A percentile compares a stretch with the other conserved stretches of the same genome.
Evolutionary conservation across 2,329 filamentous ascomycete genomes (phyloP).

Genomic region (Endocalyx cinctus): DNA sequence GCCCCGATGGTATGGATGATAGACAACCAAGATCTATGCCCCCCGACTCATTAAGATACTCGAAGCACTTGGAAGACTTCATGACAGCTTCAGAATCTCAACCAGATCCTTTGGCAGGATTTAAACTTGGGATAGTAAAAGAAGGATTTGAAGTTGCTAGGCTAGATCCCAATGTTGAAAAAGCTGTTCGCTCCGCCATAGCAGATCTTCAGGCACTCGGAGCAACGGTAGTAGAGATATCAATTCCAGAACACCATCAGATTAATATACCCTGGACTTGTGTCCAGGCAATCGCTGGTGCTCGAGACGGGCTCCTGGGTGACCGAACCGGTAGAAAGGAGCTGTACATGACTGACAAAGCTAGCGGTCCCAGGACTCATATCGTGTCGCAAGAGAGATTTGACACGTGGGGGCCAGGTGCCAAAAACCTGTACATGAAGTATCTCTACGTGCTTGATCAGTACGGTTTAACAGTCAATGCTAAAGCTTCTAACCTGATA

Average conservation of each 20-base stretch:
- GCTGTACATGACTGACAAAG: constrained; percentile 19
- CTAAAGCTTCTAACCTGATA: constrained; percentile 13
- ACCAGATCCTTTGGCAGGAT: no score
- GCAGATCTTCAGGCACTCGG: constrained; percentile 20
- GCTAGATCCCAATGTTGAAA: constrained; percentile 19
- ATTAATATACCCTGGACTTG: constrained; percentile 17
- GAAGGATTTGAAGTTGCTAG: constrained; percentile 23
- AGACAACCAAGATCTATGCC: no score
- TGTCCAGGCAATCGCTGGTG: constrained; percentile 13
- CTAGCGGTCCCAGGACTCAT: constrained; percentile 13
- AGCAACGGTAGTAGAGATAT: constrained; percentile 21
- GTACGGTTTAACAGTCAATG: constrained; percentile 17
- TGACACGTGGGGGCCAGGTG: constrained; percentile 20
- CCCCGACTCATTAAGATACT: constrained; percentile 12
- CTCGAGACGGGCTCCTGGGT: constrained; percentile 14
- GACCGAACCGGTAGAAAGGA: constrained; percentile 19
- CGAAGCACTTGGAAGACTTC: constrained; percentile 16
- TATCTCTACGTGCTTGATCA: constrained; percentile 19
- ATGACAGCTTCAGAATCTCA: no score
- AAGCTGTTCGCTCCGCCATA: constrained; percentile 21
- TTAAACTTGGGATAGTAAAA: constrained; percentile 25
- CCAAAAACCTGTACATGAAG: constrained; percentile 17
- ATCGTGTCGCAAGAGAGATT: constrained; percentile 22
- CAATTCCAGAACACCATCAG: constrained; percentile 23
- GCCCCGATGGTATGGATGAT: constrained; percentile 29